Conservation (phyloP, 2,329 filamentous ascomycete genomes). For the Beauveria pseudobassiana region DNA sequence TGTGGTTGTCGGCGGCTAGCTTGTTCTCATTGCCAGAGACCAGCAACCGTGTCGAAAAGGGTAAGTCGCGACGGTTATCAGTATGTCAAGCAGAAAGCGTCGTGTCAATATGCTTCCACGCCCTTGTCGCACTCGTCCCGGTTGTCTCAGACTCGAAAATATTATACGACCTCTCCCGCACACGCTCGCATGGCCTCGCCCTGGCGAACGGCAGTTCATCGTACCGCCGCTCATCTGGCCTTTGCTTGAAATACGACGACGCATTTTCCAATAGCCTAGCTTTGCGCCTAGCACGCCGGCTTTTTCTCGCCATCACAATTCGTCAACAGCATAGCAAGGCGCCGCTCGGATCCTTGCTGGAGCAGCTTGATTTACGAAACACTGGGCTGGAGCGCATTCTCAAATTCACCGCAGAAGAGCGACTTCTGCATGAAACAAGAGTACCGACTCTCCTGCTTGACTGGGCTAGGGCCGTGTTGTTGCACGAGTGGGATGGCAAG, state of each 20-base stretch:
- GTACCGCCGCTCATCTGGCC: conserved; percentile 37
- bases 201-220: conserved; percentile 39
- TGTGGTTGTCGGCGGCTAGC: conserved; percentile 54
- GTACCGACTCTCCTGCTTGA: conserved; percentile 54
- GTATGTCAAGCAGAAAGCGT: conserved; percentile 44
- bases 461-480: conserved; percentile 66
- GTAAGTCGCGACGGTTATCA: conserved; percentile 1
- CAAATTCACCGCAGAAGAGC: conserved; percentile 42
- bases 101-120: conserved; percentile 55
- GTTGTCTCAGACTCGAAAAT: conserved; percentile 38
- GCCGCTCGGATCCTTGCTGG: conserved; percentile 40
- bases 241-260: conserved; percentile 56
- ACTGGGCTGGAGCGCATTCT: conserved; percentile 37
- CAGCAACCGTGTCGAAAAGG: no score
- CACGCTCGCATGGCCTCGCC: conserved; percentile 46
- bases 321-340: conserved; percentile 44
- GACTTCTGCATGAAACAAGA: conserved; percentile 48
- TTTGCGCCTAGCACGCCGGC: conserved; percentile 47
- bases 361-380: conserved; percentile 46
- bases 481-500: conserved; percentile 74
- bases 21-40: conserved; percentile 49
- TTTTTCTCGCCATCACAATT: conserved; percentile 50
- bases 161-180: conserved; percentile 53
- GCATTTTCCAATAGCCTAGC: conserved; percentile 55
- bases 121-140: conserved; percentile 51